Conservation (phyloP, 2,329 filamentous ascomycete genomes). For the Sporothrix inflata region DNA sequence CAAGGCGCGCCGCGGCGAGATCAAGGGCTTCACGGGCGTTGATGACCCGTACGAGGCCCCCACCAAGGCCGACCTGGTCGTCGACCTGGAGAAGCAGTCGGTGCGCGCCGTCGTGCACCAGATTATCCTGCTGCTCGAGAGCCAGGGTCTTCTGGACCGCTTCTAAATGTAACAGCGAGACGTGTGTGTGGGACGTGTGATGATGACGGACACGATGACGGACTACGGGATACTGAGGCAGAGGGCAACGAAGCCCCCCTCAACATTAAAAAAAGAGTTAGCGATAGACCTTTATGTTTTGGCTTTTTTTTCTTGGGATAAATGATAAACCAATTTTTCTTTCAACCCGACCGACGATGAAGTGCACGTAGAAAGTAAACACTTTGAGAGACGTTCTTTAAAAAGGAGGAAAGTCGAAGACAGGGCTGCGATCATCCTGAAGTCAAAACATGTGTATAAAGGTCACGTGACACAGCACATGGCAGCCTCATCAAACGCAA, state of each 20-base stretch:
- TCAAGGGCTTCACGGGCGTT: constrained; percentile 97
- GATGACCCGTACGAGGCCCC: constrained; percentile 95
- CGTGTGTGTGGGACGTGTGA: background rate
- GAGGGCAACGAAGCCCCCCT: background rate
- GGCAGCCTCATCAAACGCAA: background rate
- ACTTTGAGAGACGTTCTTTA: too few relatives aligned
- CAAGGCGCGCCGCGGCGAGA: constrained; percentile 81
- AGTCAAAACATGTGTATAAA: background rate
- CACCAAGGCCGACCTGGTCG: constrained; percentile 76
- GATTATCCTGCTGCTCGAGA: constrained; percentile 91
- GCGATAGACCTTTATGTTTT: constrained; percentile 23
- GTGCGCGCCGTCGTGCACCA: constrained; percentile 95
- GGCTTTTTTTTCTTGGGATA: constrained; percentile 3
- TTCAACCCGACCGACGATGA: background rate
- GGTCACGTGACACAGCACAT: background rate
- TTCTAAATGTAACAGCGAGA: constrained; percentile 47
- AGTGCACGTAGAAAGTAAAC: background rate
- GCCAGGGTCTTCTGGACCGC: constrained; percentile 81
- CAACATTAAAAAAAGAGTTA: constrained; percentile 19
- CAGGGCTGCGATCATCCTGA: background rate
- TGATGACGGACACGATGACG: background rate
- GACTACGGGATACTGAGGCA: background rate
- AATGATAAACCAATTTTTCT: constrained; percentile 6
- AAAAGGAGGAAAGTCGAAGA: background rate
- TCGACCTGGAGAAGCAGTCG: constrained; percentile 82